Percentiles rank a stretch among this genome's conserved stretches.
These are phyloP conservation scores for Lagenaria siceraria DNA, from an alignment of 306 rosid species.

Conservation along the genomic window DNA sequence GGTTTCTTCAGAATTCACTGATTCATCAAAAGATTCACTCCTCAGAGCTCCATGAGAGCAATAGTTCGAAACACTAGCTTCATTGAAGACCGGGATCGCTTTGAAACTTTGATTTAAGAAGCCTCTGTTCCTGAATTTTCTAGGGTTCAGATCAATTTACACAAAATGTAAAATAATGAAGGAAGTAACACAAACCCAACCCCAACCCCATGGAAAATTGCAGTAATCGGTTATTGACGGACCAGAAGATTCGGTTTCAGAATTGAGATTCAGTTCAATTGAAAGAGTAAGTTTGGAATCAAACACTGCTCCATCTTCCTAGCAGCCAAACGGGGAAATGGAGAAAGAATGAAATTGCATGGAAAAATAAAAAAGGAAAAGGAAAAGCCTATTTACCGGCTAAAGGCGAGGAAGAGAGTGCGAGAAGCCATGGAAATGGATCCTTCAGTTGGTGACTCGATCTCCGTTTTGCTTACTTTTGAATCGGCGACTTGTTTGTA, in stretches of 20 bases:
- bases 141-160: constrained; percentile 1
- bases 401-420: constrained; percentile 3
- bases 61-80: constrained; percentile 19
- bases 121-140: constrained; percentile 22
- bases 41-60: constrained; percentile 36
- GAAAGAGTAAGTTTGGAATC: not conserved
- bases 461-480: not conserved
- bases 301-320: not conserved
- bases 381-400: not conserved
- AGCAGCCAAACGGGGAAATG: not conserved
- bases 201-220: not conserved
- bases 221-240: not conserved
- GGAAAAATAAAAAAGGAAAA: not conserved
- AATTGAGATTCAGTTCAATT: not conserved
- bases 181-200: not conserved
- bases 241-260: not conserved
- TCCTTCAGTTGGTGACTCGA: not conserved
- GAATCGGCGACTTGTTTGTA: not conserved
- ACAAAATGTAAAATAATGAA: not conserved
- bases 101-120: constrained; percentile 4
- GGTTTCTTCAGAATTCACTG: constrained; percentile 13
- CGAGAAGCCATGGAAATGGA: constrained; percentile 13
- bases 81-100: constrained; percentile 8
- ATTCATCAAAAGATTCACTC: constrained; percentile 30
- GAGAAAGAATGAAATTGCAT: not conserved